Evolutionary conservation across 1,139 yeast genomes (phyloP).

Genomic region (Pneumocystis jirovecii): DNA sequence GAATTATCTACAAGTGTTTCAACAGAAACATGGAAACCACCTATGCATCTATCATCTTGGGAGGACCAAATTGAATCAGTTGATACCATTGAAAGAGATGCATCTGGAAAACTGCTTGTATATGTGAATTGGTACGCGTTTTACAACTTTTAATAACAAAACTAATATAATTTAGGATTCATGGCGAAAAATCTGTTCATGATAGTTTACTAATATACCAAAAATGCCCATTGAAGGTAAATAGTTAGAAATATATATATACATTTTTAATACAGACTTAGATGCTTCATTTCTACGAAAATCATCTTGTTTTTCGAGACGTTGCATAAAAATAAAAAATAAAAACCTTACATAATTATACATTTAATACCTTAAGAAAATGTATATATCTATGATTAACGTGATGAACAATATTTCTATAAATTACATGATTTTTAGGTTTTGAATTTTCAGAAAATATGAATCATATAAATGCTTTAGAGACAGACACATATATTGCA

Average conservation of each 20-base stretch:
- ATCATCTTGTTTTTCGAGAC: not conserved
- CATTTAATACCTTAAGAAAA: not conserved
- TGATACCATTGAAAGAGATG: slow-evolving; percentile 1
- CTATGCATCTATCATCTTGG: slow-evolving; percentile 1
- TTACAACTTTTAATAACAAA: not conserved
- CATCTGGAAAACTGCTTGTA: not conserved
- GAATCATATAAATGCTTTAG: not conserved
- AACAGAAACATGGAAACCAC: not conserved
- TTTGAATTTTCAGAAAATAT: not conserved
- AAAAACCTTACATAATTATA: not conserved
- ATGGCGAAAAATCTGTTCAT: not conserved
- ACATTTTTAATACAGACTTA: not conserved
- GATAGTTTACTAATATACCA: not conserved
- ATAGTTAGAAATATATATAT: not conserved
- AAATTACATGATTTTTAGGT: not conserved
- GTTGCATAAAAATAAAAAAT: not conserved
- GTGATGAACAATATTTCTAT: not conserved
- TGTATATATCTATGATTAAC: not conserved
- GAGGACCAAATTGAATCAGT: not conserved
- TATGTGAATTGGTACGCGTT: not conserved
- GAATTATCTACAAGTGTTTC: not conserved
- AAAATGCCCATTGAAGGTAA: not conserved
- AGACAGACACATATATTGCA: not conserved
- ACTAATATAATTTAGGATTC: not conserved
- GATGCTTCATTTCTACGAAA: not conserved